Conservation (phyloP, 148 eudicot genomes). For the Dysphania ambrosioides region DNA sequence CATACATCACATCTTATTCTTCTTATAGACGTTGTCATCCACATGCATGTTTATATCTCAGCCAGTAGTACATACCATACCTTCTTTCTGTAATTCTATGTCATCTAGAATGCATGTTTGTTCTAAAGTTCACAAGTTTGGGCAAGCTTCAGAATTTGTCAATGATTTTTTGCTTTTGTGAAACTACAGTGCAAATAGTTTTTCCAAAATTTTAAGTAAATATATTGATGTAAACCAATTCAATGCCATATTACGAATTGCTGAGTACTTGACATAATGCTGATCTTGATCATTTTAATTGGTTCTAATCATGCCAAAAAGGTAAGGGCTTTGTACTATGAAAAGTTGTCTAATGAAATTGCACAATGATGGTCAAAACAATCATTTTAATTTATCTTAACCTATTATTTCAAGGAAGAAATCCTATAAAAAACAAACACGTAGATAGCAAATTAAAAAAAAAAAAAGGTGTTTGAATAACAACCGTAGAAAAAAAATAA, state of each 20-base stretch:
- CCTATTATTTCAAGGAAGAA: background rate
- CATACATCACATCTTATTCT: conserved; percentile 8
- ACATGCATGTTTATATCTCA: conserved; percentile 22
- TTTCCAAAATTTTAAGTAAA: no score
- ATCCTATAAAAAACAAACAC: background rate
- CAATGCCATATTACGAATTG: no score
- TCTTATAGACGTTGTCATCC: conserved; percentile 18
- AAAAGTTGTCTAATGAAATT: no score
- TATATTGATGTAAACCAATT: no score
- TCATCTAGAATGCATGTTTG: conserved; percentile 16
- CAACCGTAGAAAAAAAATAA: background rate
- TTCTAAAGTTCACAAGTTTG: background rate
- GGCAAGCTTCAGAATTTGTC: background rate
- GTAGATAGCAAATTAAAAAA: background rate
- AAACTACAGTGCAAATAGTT: background rate
- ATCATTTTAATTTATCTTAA: background rate
- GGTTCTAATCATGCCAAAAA: no score
- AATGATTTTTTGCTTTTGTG: background rate
- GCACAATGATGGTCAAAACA: no score
- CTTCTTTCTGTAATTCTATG: conserved; percentile 21
- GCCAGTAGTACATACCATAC: conserved; percentile 8
- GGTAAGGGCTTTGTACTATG: no score
- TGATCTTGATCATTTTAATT: no score
- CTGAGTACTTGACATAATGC: no score
- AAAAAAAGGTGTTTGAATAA: background rate